Percentiles rank a stretch among this genome's conserved stretches.
Evolutionary conservation across 805 yeast genomes (phyloP).

Genomic region (Debaryomyces hansenii): DNA sequence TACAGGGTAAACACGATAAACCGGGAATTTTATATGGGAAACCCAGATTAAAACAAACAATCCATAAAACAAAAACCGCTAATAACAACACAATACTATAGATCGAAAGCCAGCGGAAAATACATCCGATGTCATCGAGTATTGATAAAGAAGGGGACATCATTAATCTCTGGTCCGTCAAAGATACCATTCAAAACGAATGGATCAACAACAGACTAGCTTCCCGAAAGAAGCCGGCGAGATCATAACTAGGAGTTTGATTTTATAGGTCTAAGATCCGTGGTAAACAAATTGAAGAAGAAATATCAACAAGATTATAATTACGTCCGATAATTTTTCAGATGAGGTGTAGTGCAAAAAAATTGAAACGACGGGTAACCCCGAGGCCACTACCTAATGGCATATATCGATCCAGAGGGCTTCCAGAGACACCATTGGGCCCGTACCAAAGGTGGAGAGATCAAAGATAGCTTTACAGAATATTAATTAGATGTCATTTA

Average conservation of each 20-base stretch:
- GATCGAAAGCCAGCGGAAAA: conserved; percentile 13
- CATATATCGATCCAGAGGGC: too few species aligned
- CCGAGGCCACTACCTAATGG: too few species aligned
- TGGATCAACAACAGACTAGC: conserved; percentile 9
- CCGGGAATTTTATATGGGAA: conserved; percentile 46
- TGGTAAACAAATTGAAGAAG: conserved; percentile 27
- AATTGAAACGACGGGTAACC: too few species aligned
- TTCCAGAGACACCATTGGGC: too few species aligned
- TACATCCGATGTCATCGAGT: conserved; percentile 15
- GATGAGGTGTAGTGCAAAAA: too few species aligned
- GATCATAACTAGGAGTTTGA: conserved; percentile 16
- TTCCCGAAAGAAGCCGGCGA: background rate
- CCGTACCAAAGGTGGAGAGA: too few species aligned
- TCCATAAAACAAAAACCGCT: conserved; percentile 27
- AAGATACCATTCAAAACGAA: conserved; percentile 19
- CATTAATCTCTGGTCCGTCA: background rate
- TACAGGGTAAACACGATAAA: conserved; percentile 44
- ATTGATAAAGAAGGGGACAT: conserved; percentile 10
- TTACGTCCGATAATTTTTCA: too few species aligned
- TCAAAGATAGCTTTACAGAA: background rate
- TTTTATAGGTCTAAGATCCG: conserved; percentile 31
- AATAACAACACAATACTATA: conserved; percentile 11
- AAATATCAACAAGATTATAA: conserved; percentile 1
- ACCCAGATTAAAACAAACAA: conserved; percentile 27
- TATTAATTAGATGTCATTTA: conserved; percentile 12